Base-by-base conservation (phyloP, 2,329 filamentous ascomycete species). In the Thermomyces lanuginosus region DNA sequence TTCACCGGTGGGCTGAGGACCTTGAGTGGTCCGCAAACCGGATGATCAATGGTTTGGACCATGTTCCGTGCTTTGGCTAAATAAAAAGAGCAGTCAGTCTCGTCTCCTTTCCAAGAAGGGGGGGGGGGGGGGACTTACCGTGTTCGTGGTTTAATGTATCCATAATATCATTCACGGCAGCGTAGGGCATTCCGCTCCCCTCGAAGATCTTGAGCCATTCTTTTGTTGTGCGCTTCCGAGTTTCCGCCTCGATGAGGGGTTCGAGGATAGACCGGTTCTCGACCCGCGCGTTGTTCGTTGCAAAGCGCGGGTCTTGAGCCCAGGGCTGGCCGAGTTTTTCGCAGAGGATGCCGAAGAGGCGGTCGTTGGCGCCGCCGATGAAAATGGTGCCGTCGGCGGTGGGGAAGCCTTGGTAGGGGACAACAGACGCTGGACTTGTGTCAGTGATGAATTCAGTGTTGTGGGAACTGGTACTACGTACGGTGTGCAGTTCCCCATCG, bases 1-100 rank as follows among this genome's bases (percentile, higher is more conserved):
- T 92, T 93, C 27, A 92, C 72, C 0, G 84, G 84, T 1, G 80
- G 83, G 43, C 86, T 91, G 30, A 93, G 73, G 45, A 92, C 59
- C 53, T 79, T 81, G 33, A 92, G 73, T 0, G 72, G 65, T 0
- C 84, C 84, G 47, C 82, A 92, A 4, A 62, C 59, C 2, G 66
- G 66, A 44, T 93, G 84, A 1, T 89, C 66, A 24, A 91, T 60
- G 45, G 89, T 74, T 12, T 77, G 67, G 1, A 92, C 76, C 84
- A 93, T 92, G 34, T 72, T 65, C 29, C 84, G 66, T 8, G 82
- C 81, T 13, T 58, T 49, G 0, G 66, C 65, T 67, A 29, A 27
- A 14, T n/a, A n/a, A n/a, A 27, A n/a, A 27, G 9, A 21, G 15
- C 8, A 12, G 9, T 20, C 15, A 12, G 8, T 3, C n/a, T 20